Evolutionary conservation across 1,139 yeast genomes (phyloP).

Genomic region (Geotrichum citri-aurantii): DNA sequence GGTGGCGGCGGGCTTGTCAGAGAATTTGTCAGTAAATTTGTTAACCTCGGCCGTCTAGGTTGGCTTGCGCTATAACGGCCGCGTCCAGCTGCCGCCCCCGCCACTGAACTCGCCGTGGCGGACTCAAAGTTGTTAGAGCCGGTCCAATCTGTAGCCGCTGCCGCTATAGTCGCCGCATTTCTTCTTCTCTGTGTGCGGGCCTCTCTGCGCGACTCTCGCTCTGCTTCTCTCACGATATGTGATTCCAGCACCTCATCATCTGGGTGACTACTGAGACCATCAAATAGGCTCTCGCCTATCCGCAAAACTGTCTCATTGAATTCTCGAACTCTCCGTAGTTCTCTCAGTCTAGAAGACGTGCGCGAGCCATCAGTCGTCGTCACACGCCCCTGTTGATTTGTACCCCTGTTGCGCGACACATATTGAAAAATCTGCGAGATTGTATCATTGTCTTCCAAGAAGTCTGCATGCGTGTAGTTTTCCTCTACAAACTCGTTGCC

Average conservation of each 20-base stretch:
- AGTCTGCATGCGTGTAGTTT: background rate
- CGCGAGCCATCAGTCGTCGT: slow-evolving; percentile 5
- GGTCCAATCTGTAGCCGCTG: background rate
- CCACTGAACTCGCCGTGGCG: background rate
- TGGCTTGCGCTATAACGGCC: background rate
- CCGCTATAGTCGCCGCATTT: background rate
- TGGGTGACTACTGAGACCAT: background rate
- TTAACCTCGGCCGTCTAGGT: slow-evolving; percentile 1
- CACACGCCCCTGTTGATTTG: slow-evolving; percentile 1
- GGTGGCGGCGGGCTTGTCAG: slow-evolving; percentile 15
- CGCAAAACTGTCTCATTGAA: slow-evolving; percentile 1
- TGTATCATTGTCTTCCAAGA: background rate
- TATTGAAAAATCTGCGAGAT: background rate
- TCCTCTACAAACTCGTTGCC: background rate
- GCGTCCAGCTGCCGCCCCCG: background rate
- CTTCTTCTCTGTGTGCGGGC: background rate
- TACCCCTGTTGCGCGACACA: background rate
- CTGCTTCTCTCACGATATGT: slow-evolving; percentile 2
- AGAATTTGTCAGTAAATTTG: slow-evolving; percentile 8
- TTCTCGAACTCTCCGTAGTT: slow-evolving; percentile 1
- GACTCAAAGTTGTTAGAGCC: background rate
- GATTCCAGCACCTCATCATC: slow-evolving; percentile 7
- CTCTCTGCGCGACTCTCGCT: slow-evolving; percentile 6
- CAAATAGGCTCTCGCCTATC: slow-evolving; percentile 1
- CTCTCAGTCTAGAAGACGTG: slow-evolving; percentile 8